phyloP scores from a whole-genome alignment of 306 rosid species.

The Myrica gale region DNA sequence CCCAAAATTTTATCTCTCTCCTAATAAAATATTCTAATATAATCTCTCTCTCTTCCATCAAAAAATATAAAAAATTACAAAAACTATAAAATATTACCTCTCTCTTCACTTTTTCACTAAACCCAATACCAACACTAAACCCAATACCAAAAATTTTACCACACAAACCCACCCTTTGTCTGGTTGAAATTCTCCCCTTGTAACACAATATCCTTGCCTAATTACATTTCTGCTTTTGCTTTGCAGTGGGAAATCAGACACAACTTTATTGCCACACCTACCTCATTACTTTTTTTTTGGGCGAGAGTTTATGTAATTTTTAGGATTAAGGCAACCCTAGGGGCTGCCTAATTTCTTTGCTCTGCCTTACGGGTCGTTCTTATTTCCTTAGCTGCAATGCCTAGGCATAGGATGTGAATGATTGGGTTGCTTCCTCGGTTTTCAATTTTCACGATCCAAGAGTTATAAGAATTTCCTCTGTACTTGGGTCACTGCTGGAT shows the following conservation, averaged over 20 bases:
- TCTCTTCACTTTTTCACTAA: too few species aligned
- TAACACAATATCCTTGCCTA: conserved; percentile 50
- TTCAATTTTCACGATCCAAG: background rate
- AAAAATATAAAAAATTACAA: too few species aligned
- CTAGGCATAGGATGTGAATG: background rate
- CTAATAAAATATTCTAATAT: too few species aligned
- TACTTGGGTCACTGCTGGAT: background rate
- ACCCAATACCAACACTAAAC: too few species aligned
- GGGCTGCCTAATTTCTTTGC: too few species aligned
- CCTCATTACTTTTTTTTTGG: conserved; percentile 64
- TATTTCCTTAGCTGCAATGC: background rate
- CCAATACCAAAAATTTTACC: too few species aligned
- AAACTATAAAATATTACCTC: too few species aligned
- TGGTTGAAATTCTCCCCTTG: conserved; percentile 64
- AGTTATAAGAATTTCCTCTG: background rate
- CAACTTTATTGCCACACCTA: conserved; percentile 58
- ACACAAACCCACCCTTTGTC: too few species aligned
- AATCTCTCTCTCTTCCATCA: too few species aligned
- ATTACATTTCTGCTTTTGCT: conserved; percentile 73
- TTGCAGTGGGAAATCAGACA: conserved; percentile 72
- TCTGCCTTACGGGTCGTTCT: too few species aligned
- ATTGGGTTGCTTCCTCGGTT: background rate
- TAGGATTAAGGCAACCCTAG: too few species aligned
- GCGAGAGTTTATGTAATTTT: conserved; percentile 33
- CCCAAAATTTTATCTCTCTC: too few species aligned